These are phyloP conservation scores for Myxozyma lipomycoides DNA, from an alignment of 805 yeast species.

Conservation along the genomic window DNA sequence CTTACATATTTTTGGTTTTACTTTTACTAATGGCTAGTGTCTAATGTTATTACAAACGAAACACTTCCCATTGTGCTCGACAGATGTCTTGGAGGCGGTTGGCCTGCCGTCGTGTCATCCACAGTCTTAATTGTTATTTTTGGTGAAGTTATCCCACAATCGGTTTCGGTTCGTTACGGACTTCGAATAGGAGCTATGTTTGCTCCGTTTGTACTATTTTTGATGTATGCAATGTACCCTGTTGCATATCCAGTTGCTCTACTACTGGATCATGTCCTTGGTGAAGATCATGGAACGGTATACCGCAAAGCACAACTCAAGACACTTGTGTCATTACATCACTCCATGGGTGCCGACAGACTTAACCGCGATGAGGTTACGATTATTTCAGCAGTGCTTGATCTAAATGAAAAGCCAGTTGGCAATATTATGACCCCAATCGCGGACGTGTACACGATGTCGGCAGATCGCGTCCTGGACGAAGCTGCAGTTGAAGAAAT, in stretches of 20 bases:
- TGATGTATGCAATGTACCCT: constrained; percentile 90
- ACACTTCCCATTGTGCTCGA: constrained; percentile 91
- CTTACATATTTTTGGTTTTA: not conserved
- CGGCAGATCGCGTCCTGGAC: constrained; percentile 76
- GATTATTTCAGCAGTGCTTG: constrained; percentile 88
- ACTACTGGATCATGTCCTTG: constrained; percentile 73
- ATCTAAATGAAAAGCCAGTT: constrained; percentile 86
- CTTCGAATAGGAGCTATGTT: constrained; percentile 84
- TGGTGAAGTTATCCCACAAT: constrained; percentile 96
- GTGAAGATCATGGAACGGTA: constrained; percentile 94
- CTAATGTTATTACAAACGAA: constrained; percentile 66
- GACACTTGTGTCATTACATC: constrained; percentile 86
- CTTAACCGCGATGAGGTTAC: constrained; percentile 94
- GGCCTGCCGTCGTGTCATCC: constrained; percentile 93
- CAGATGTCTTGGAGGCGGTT: constrained; percentile 91
- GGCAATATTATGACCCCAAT: constrained; percentile 91
- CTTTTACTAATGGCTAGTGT: constrained; percentile 38
- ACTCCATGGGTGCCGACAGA: constrained; percentile 92
- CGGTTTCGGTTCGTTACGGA: constrained; percentile 89
- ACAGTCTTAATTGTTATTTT: constrained; percentile 89
- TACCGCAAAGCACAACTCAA: constrained; percentile 90
- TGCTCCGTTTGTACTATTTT: constrained; percentile 75
- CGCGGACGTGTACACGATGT: constrained; percentile 80
- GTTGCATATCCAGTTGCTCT: constrained; percentile 86
- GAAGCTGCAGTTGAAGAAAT: constrained; percentile 83